Conservation (phyloP, 345 rosid genomes). For the Adansonia digitata region DNA sequence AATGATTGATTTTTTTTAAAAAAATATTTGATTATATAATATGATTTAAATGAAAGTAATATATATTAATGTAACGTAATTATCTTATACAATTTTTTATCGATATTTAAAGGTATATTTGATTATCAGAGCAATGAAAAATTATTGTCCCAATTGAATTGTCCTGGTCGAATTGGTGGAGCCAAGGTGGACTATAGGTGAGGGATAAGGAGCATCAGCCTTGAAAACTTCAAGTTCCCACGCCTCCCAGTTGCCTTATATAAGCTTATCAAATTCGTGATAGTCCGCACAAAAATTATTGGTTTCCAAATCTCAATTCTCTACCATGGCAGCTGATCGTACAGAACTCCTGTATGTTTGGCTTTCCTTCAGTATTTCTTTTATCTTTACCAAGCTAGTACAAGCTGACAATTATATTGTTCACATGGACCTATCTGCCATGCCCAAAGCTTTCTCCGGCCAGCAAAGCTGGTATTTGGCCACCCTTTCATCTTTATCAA, state of each 20-base stretch:
- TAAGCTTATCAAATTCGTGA: not conserved
- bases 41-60: no score
- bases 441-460: constrained; percentile 38
- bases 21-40: no score
- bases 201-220: no score
- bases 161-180: no score
- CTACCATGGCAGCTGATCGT: constrained; percentile 10
- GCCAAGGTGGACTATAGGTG: not conserved
- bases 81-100: no score
- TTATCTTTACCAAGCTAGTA: not conserved
- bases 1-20: no score
- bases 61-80: no score
- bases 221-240: not conserved
- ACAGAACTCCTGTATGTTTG: not conserved
- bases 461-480: constrained; percentile 39
- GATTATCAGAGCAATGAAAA: no score
- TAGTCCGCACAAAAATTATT: not conserved
- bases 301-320: not conserved
- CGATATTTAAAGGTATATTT: no score
- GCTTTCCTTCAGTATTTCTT: constrained; percentile 5
- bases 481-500: constrained; percentile 25
- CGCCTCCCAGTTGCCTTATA: not conserved
- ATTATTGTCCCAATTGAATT: no score
- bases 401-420: constrained; percentile 35
- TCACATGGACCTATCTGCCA: constrained; percentile 42